Evolutionary conservation across 2,329 filamentous ascomycete genomes (phyloP), one percentile per base, ranked within the genome.

Genomic region (Calonectria leucothoes): DNA sequence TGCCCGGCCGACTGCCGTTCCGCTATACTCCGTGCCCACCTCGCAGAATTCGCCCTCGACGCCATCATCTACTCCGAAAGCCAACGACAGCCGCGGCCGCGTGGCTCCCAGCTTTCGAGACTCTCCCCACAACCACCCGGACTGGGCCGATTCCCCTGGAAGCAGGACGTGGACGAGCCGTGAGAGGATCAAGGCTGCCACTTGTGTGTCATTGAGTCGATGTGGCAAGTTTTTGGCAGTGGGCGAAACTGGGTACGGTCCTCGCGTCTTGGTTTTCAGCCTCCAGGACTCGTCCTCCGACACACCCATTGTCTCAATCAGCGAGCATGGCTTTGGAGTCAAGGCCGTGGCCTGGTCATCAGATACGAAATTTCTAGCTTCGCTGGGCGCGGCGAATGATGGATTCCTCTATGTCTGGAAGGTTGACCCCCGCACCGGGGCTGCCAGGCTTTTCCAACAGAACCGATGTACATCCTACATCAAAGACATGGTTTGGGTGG

Each of bases 201-300:
- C 96, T 6, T 98, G 96, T 81, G 90, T 99, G 31, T 93, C 95
- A 27, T 89, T 99, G 76, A 98, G 95, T 82, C 92, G 93, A 1
- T 95, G 98, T 84, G 96, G 94, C 37, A 94, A 91, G 79, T 97
- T 94, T 82, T 88, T 99, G 66, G 97, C 96, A 11, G 94, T 98
- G 4, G 97, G 97, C 80, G 97, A 99, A 90, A 98, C 96, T 4
- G 97, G 97, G 27, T 98, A 98, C 84, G 94, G 93, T 67, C 97
- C 97, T 7, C 91, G 97, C 67, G 95, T 99, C 27, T 88, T 98
- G 71, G 93, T 99, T 69, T 99, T 98, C 85, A 95, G 92, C 37
- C 92, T 97, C 6, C 91, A 94, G 79, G 95, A 98, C 80, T 90
- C 90, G 42, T 94, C 94, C 2, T 93, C 93, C 3, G 96, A 98